Base-by-base conservation (phyloP, 2,329 filamentous ascomycete genomes). In the Rhynchosporium graminicola region DNA sequence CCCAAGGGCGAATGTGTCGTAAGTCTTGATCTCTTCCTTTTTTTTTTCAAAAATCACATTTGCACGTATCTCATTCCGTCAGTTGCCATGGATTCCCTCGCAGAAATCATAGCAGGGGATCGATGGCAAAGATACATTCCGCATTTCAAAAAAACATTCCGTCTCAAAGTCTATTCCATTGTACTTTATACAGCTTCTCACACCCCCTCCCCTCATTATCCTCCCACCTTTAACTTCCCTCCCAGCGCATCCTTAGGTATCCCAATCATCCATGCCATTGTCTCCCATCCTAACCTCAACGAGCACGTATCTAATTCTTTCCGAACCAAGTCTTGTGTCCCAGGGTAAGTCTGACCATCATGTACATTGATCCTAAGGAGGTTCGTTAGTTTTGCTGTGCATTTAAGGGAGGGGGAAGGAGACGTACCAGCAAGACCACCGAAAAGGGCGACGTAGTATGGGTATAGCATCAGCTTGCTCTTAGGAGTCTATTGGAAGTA, bases 261-360 rank as follows among this genome's bases (percentile, higher is more conserved):
- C 57, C 15, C 45, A 46, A 20, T 29, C 31, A 1, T 36, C 15
- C 13, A 33, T 9, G 45, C 9, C 20, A 20, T 20, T 20, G 20
- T 20, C 20, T 20, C 20, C 20, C 20, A 20, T 20, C 20, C 1
- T 20, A 20, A 20, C 20, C 20, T 20, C 20, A 20, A 20, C 20
- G 20, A 20, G 20, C 20, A 20, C 46, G 31, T n/a, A 9, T 31
- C 13, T 40, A 57, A 69, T 74, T 82, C 77, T 84, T 82, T 74
- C 82, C 79, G 72, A 86, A 90, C 87, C 87, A 92, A 66, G 87
- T 91, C 84, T 92, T 93, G 83, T 93, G 85, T 73, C 90, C 90
- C 67, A 87, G 75, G 68, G 90, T 79, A 80, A 90, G 86, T 75
- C 90, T 88, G 76, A 82, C 79, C 80, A 89, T 87, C 80, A 87